Evolutionary conservation across 108 stramenopile species (phyloP), one percentile per base, ranked within the genome.

Genomic region (Licmophora abbreviata): DNA sequence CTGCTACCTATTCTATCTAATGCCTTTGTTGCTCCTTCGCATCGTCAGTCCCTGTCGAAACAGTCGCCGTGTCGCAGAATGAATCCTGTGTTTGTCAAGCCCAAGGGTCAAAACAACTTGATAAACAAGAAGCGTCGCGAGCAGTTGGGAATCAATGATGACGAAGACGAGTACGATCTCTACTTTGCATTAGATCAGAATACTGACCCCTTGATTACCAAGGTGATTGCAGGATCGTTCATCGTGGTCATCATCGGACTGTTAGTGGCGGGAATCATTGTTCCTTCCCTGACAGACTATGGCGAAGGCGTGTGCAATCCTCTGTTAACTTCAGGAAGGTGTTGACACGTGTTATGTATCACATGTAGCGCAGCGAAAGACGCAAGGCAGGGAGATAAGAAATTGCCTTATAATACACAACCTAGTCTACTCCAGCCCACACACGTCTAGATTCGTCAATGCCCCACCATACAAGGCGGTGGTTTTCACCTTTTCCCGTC

Each of bases 121-220:
- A n/a, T n/a, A n/a, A n/a, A n/a, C n/a, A n/a, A n/a, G 5, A 45
- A 74, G 32, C 73, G 86, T 17, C 59, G 83, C 8, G 62, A 77
- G 38, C 54, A 93, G 63, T 58, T 93, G 17, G 92, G 92, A 0
- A 76, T 93, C 28, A 36, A 48, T 21, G 92, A 88, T 31, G 86
- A 86, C 33, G 85, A 82, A 51, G 79, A 85, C 28, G 92, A 93
- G 57, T 89, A 93, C 48, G 92, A 93, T 67, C 58, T 93, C 6
- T 77, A 72, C 29, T 51, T 69, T 29, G 92, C 92, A 15, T 50
- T 93, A 21, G 50, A 63, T 8, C 54, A 53, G 26, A 87, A 85
- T 60, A 93, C 92, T 14, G 92, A 93, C 63, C 61, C 73, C 1
- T 54, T 79, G 10, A 93, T 93, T 44, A 74, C 84, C 25, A 93